phyloP scores from a whole-genome alignment of 176 grass and related monocot genomes.

The Typha latifolia region DNA sequence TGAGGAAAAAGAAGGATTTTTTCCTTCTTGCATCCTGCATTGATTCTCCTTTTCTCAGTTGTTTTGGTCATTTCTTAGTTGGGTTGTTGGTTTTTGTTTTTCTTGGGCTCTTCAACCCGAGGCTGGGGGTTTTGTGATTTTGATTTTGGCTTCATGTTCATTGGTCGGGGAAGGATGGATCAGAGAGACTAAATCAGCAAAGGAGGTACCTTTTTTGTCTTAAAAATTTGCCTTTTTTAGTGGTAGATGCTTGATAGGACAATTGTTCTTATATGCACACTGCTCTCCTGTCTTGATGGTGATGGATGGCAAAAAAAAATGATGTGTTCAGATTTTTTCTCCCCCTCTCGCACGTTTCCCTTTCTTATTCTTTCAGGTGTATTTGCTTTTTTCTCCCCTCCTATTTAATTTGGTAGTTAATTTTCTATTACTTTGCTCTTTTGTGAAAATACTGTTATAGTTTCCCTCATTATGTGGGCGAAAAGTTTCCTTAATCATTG shows the following conservation, averaged over 20 bases:
- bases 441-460: not conserved
- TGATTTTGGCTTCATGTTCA: constrained; percentile 25
- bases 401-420: not conserved
- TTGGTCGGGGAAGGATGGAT: constrained; percentile 34
- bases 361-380: not conserved
- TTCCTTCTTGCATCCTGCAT: not conserved
- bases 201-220: constrained; percentile 32
- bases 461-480: not conserved
- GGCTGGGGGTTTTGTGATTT: not conserved
- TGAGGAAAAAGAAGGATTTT: not conserved
- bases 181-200: constrained; percentile 15
- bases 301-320: not conserved
- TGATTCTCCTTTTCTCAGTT: not conserved
- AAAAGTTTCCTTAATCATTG: not conserved
- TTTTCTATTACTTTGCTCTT: not conserved
- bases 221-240: not conserved
- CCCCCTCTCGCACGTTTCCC: not conserved
- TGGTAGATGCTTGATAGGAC: not conserved
- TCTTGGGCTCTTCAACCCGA: not conserved
- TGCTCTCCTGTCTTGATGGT: not conserved
- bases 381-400: not conserved
- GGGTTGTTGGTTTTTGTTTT: constrained; percentile 1
- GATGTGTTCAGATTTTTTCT: not conserved
- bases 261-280: not conserved
- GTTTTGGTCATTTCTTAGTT: not conserved